Percentiles rank a stretch among this genome's conserved stretches.
Conservation (phyloP, 345 rosid species). For the Diplotaxis tenuifolia region DNA sequence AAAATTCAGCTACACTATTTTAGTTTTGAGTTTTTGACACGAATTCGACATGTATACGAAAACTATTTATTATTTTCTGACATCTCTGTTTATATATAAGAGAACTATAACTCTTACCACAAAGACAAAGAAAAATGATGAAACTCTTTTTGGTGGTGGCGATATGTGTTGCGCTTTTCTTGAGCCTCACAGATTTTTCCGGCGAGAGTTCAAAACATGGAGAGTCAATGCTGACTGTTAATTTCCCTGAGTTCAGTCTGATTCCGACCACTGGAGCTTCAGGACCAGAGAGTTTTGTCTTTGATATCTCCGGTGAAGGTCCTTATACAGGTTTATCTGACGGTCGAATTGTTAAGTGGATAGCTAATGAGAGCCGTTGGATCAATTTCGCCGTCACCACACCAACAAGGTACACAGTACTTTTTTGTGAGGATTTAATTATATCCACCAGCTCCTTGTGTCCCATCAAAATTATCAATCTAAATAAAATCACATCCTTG, state of each 20-base stretch:
- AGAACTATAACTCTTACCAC: constrained; percentile 3
- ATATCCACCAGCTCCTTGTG: constrained; percentile 17
- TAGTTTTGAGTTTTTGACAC: constrained; percentile 11
- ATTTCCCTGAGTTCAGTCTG: constrained; percentile 14
- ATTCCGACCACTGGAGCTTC: constrained; percentile 43
- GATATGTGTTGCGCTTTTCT: background rate
- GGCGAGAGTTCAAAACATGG: constrained; percentile 25
- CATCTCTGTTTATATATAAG: constrained; percentile 7
- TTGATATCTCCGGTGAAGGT: constrained; percentile 52
- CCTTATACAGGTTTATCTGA: constrained; percentile 72
- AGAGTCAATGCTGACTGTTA: constrained; percentile 22
- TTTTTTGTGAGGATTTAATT: background rate
- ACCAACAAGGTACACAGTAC: constrained; percentile 43
- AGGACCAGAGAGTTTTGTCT: constrained; percentile 66
- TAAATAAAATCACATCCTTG: too few species aligned
- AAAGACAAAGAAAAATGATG: constrained; percentile 4
- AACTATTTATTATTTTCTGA: constrained; percentile 21
- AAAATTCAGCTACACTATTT: too few species aligned
- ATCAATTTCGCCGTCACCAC: constrained; percentile 63
- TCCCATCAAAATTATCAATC: constrained; percentile 7
- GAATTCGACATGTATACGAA: constrained; percentile 25
- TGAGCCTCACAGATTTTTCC: background rate
- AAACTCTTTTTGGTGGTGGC: constrained; percentile 29
- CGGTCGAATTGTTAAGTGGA: constrained; percentile 66
- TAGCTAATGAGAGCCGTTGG: constrained; percentile 49